phyloP scores from a whole-genome alignment of 257 asterid species.

The Solanum neorickii region DNA sequence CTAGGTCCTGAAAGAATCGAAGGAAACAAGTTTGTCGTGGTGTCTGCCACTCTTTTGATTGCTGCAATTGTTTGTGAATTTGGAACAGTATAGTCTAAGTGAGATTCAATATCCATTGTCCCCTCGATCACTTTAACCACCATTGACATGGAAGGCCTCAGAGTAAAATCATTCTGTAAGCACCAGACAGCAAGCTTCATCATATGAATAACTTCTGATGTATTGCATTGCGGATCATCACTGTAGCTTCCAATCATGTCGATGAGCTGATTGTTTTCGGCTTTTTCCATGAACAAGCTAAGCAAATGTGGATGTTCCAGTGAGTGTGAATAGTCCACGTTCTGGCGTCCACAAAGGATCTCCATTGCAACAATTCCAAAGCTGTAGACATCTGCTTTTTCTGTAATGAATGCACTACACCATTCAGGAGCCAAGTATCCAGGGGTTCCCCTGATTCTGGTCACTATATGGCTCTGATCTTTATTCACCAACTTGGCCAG shows the following conservation, averaged over 20 bases:
- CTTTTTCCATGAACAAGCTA: conserved; percentile 4
- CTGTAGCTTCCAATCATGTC: conserved; percentile 1
- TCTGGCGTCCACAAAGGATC: conserved; percentile 9
- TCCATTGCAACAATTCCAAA: conserved; percentile 14
- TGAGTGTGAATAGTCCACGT: not conserved
- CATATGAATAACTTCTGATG: not conserved
- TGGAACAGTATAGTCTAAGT: not conserved
- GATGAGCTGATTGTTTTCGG: not conserved
- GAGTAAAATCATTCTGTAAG: conserved; percentile 9
- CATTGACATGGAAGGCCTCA: conserved; percentile 16
- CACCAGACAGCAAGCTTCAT: conserved; percentile 15
- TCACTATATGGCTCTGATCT: conserved; percentile 13
- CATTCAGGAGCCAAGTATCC: conserved; percentile 18
- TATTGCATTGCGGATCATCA: conserved; percentile 1
- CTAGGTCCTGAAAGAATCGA: conserved; percentile 5
- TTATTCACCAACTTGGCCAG: conserved; percentile 13
- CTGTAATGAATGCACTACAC: conserved; percentile 8
- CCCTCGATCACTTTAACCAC: conserved; percentile 17
- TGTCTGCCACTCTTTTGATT: not conserved
- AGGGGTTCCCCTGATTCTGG: conserved; percentile 15
- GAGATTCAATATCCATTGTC: not conserved
- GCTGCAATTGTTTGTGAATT: not conserved
- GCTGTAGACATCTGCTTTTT: conserved; percentile 17
- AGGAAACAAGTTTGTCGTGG: not conserved
- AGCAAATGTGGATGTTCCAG: conserved; percentile 4